A percentile compares a stretch with the other conserved stretches of the same genome.
These are phyloP conservation scores for Exidia glandulosa DNA, from an alignment of 768 basidiomycete species.

Conservation along the genomic window DNA sequence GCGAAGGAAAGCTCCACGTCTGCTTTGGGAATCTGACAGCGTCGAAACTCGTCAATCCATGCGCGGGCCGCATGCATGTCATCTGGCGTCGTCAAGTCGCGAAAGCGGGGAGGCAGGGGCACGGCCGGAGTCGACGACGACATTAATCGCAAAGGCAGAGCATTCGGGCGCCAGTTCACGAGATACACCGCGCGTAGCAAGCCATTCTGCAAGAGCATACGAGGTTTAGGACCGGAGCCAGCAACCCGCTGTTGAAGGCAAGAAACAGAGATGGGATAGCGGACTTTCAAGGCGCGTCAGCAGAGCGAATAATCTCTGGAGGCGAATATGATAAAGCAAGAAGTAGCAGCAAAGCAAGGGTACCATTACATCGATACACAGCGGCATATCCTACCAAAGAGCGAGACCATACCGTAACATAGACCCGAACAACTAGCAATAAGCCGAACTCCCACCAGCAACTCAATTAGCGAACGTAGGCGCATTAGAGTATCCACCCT, in stretches of 20 bases:
- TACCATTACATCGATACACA: no score
- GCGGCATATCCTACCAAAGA: no score
- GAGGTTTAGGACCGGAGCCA: background rate
- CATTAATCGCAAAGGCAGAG: background rate
- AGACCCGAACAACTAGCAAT: background rate
- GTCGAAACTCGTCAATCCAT: slow-evolving; percentile 45
- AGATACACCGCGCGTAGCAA: background rate
- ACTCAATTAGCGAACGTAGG: background rate
- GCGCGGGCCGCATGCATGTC: slow-evolving; percentile 36
- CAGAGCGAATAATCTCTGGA: background rate
- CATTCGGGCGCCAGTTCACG: background rate
- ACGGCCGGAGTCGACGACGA: background rate
- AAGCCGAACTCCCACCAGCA: background rate
- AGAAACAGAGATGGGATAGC: background rate
- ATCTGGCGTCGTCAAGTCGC: slow-evolving; percentile 22
- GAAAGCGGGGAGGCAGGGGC: background rate
- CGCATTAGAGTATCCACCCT: background rate
- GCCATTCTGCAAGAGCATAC: background rate
- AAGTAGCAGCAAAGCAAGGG: no score
- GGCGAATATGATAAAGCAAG: no score
- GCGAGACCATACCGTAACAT: no score
- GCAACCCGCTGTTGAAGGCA: background rate
- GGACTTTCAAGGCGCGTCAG: background rate
- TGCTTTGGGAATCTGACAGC: slow-evolving; percentile 33
- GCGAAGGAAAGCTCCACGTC: slow-evolving; percentile 57